These are phyloP conservation scores for Podaxis rugospora DNA, from an alignment of 768 basidiomycete species.

Conservation along the genomic window DNA sequence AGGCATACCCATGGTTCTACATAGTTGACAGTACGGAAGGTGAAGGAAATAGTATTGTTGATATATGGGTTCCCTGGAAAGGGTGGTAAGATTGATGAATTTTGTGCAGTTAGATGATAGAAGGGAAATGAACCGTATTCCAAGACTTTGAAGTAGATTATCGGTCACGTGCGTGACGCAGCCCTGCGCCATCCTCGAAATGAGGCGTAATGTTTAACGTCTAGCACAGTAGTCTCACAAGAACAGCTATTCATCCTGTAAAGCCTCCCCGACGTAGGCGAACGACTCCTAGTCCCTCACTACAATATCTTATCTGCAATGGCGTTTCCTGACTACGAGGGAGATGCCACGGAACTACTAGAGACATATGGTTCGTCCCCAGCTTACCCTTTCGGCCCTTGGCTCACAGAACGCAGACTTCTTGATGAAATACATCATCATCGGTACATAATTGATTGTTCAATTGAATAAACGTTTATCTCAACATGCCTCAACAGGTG, in stretches of 20 bases:
- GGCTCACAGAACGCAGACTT: constrained; percentile 61
- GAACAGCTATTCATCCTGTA: background rate
- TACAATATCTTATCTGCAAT: constrained; percentile 30
- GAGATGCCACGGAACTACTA: constrained; percentile 85
- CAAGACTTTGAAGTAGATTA: background rate
- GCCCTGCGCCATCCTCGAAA: constrained; percentile 9
- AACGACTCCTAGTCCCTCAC: constrained; percentile 14
- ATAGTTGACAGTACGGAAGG: constrained; percentile 63
- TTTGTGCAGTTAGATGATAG: background rate
- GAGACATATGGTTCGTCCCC: constrained; percentile 81
- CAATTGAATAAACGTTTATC: constrained; percentile 8
- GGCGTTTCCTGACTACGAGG: constrained; percentile 63
- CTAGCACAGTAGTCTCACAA: background rate
- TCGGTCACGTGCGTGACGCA: constrained; percentile 11
- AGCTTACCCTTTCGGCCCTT: constrained; percentile 10
- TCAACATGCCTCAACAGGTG: constrained; percentile 47
- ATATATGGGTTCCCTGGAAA: constrained; percentile 90
- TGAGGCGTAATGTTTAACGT: constrained; percentile 21
- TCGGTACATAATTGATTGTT: constrained; percentile 48
- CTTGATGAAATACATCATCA: constrained; percentile 97
- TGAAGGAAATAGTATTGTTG: constrained; percentile 53
- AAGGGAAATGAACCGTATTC: background rate
- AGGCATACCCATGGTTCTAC: constrained; percentile 80
- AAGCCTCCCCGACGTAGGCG: background rate
- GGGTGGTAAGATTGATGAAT: constrained; percentile 58